These are phyloP conservation scores for Annona cherimola DNA, from an alignment of 164 flowering plant genomes.

Conservation along the genomic window DNA sequence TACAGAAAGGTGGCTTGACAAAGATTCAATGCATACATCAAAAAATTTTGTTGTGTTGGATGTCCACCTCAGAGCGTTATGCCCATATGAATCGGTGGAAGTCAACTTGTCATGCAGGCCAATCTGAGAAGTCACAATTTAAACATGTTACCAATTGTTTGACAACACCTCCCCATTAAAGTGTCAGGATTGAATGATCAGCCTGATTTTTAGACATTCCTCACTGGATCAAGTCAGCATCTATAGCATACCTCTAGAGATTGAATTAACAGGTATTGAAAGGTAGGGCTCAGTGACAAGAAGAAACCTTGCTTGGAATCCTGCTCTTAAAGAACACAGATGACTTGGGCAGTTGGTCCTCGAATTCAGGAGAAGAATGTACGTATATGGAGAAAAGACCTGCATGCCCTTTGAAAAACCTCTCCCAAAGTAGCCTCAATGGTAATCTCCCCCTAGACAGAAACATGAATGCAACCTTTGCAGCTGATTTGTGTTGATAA, in stretches of 20 bases:
- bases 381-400: conserved; percentile 58
- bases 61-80: too few species aligned
- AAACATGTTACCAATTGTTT: too few species aligned
- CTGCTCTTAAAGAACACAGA: conserved; percentile 48
- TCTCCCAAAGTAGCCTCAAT: conserved; percentile 65
- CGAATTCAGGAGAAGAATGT: conserved; percentile 48
- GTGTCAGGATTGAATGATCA: too few species aligned
- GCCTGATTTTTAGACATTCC: neutral
- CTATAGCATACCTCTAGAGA: neutral
- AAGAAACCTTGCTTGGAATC: conserved; percentile 56
- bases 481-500: conserved; percentile 27
- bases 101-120: too few species aligned
- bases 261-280: neutral
- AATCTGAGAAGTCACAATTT: too few species aligned
- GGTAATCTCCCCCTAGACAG: conserved; percentile 40
- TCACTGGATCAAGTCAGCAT: neutral
- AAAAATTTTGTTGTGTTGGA: too few species aligned
- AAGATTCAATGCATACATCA: too few species aligned
- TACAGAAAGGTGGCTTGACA: too few species aligned
- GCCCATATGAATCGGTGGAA: too few species aligned
- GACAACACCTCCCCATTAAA: too few species aligned
- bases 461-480: conserved; percentile 67
- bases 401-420: conserved; percentile 51
- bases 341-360: conserved; percentile 25
- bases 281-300: too few species aligned